Evolutionary conservation across 148 eudicot species (phyloP).

Genomic region (Rhododendron henanense): DNA sequence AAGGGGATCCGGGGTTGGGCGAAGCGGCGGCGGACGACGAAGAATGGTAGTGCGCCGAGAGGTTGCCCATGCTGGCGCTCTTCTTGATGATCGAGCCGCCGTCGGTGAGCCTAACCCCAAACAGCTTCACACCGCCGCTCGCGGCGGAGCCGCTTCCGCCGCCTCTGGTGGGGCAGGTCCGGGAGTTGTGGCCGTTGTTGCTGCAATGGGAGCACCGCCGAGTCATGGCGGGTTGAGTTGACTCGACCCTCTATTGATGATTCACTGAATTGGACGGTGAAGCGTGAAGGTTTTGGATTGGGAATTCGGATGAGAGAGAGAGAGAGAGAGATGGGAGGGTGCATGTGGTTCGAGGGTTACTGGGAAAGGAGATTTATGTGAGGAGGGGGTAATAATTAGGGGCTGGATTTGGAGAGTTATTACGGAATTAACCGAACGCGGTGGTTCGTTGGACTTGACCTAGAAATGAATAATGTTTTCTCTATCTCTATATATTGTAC

Average conservation of each 20-base stretch:
- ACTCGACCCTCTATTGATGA: slow-evolving; percentile 8
- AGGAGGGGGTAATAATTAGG: background rate
- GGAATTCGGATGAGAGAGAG: slow-evolving; percentile 10
- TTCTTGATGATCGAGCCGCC: slow-evolving; percentile 80
- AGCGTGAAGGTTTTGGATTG: background rate
- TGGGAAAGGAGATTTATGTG: slow-evolving; percentile 5
- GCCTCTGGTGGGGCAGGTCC: slow-evolving; percentile 60
- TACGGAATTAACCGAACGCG: slow-evolving; percentile 11
- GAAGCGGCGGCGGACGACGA: slow-evolving; percentile 45
- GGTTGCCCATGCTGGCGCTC: slow-evolving; percentile 90
- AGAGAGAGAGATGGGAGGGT: background rate
- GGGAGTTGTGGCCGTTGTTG: slow-evolving; percentile 80
- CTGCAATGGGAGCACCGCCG: slow-evolving; percentile 85
- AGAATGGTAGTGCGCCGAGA: slow-evolving; percentile 43
- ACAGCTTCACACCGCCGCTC: slow-evolving; percentile 50
- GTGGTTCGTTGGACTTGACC: background rate
- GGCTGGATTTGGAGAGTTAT: background rate
- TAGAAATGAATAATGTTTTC: background rate
- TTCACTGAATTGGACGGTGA: background rate
- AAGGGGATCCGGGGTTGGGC: slow-evolving; percentile 44
- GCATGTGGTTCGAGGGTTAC: slow-evolving; percentile 17
- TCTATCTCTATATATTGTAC: background rate
- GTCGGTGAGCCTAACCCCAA: slow-evolving; percentile 77
- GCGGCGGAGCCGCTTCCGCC: background rate
- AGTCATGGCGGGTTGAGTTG: slow-evolving; percentile 40